Conservation (phyloP, 805 yeast species). For the Citeromyces matritensis region DNA sequence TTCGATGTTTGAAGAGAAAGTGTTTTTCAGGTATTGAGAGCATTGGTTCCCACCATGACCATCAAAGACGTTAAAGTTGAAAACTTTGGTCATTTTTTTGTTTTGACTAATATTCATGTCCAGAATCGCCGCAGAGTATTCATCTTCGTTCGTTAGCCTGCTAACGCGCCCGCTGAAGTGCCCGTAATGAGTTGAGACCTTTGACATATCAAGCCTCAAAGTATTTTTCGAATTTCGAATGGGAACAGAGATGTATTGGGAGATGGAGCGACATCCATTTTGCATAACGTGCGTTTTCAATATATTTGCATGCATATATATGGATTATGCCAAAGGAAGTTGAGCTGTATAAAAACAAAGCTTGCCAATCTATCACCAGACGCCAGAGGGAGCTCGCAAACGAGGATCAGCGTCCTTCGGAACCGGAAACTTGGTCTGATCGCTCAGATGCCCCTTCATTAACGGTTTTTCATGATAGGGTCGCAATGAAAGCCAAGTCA, state of each 20-base stretch:
- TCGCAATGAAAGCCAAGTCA: too few species aligned
- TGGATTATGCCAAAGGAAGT: too few species aligned
- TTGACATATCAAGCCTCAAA: constrained; percentile 38
- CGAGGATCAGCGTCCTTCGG: too few species aligned
- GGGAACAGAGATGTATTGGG: constrained; percentile 14
- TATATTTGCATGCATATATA: too few species aligned
- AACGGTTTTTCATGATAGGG: too few species aligned
- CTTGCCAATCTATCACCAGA: too few species aligned
- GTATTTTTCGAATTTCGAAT: constrained; percentile 10
- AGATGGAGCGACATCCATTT: constrained; percentile 3
- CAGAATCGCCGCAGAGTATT: constrained; percentile 39
- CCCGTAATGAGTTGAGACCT: constrained; percentile 66
- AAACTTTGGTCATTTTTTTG: constrained; percentile 19
- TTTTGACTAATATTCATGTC: constrained; percentile 10
- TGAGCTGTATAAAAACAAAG: too few species aligned
- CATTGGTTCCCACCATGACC: constrained; percentile 91
- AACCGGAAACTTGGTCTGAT: too few species aligned
- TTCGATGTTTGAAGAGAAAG: constrained; percentile 42
- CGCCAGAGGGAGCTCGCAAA: too few species aligned
- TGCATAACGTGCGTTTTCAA: too few species aligned
- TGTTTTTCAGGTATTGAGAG: constrained; percentile 37
- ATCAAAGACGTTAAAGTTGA: constrained; percentile 71
- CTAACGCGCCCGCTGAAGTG: constrained; percentile 67
- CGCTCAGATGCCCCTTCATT: too few species aligned
- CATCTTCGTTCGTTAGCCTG: constrained; percentile 71